These are phyloP conservation scores for Mycena rebaudengoi DNA, from an alignment of 768 basidiomycete species.

Conservation along the genomic window DNA sequence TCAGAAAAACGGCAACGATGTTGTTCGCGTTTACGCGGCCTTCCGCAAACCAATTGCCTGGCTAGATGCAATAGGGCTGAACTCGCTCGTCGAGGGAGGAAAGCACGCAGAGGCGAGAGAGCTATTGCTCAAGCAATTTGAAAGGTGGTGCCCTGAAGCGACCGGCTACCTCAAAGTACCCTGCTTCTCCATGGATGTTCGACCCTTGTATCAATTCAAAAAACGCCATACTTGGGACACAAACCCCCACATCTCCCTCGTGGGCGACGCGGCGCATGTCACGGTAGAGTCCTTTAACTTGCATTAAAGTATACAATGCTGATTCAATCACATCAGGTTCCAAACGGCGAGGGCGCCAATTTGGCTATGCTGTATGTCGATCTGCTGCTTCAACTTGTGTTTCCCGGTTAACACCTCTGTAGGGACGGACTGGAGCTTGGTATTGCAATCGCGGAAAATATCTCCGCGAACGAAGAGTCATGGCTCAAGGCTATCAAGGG, in stretches of 20 bases:
- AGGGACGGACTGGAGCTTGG: background rate
- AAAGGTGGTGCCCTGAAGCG: too few relatives aligned
- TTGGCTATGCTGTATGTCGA: background rate
- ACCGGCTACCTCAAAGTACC: background rate
- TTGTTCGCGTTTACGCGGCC: background rate
- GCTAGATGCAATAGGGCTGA: background rate
- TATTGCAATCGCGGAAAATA: background rate
- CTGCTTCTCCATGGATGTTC: background rate
- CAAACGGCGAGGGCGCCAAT: too few relatives aligned
- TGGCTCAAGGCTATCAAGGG: background rate
- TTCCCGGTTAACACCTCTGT: background rate
- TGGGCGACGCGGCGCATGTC: background rate
- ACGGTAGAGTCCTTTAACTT: too few relatives aligned
- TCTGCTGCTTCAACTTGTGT: background rate
- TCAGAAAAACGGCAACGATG: background rate
- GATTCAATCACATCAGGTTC: too few relatives aligned
- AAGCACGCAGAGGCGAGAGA: background rate
- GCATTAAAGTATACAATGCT: too few relatives aligned
- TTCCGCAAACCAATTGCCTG: background rate
- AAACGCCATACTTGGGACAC: too few relatives aligned
- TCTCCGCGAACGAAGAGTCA: too few relatives aligned
- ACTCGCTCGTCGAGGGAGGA: background rate
- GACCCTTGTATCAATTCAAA: too few relatives aligned
- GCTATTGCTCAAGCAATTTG: background rate
- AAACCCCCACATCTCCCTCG: background rate